Percentiles rank a stretch among this genome's conserved stretches.
Conservation (phyloP, 768 basidiomycete species). For the Antrodiella citrinella region DNA sequence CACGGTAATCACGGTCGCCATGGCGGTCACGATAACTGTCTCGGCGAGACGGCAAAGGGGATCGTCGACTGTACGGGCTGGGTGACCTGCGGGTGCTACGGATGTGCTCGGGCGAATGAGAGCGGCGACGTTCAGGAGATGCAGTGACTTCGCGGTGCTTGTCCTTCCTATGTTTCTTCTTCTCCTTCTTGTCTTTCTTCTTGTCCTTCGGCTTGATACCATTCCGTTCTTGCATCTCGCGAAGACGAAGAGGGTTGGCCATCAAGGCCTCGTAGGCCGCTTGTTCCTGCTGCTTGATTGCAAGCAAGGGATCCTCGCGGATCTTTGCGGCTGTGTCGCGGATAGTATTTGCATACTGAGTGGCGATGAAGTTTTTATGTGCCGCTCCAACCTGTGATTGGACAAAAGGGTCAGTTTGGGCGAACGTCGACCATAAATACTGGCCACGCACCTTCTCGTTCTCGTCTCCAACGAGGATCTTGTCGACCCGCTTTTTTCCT, state of each 20-base stretch:
- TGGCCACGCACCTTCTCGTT: conserved; percentile 63
- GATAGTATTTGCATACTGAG: conserved; percentile 86
- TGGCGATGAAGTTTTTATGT: conserved; percentile 89
- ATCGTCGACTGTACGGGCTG: conserved; percentile 38
- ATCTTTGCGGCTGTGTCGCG: conserved; percentile 91
- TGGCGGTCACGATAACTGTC: conserved; percentile 18
- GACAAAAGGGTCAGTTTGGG: conserved; percentile 10
- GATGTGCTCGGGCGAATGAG: conserved; percentile 23
- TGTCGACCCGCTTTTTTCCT: conserved; percentile 97
- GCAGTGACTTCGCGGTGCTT: conserved; percentile 21
- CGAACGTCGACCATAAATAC: not conserved
- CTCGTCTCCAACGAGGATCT: conserved; percentile 87
- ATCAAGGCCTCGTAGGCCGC: conserved; percentile 81
- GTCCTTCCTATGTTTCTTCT: conserved; percentile 39
- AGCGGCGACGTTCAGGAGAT: conserved; percentile 26
- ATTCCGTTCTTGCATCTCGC: conserved; percentile 71
- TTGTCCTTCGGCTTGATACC: conserved; percentile 79
- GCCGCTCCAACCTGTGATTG: conserved; percentile 62
- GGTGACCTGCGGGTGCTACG: conserved; percentile 31
- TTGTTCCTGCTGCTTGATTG: conserved; percentile 97
- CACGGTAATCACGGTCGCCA: conserved; percentile 6
- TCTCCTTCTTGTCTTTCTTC: conserved; percentile 56
- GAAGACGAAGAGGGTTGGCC: conserved; percentile 78
- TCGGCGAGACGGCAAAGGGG: conserved; percentile 35
- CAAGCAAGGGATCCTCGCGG: conserved; percentile 93